Base-by-base conservation (phyloP, 768 basidiomycete genomes). In the Lactarius hengduanensis region DNA sequence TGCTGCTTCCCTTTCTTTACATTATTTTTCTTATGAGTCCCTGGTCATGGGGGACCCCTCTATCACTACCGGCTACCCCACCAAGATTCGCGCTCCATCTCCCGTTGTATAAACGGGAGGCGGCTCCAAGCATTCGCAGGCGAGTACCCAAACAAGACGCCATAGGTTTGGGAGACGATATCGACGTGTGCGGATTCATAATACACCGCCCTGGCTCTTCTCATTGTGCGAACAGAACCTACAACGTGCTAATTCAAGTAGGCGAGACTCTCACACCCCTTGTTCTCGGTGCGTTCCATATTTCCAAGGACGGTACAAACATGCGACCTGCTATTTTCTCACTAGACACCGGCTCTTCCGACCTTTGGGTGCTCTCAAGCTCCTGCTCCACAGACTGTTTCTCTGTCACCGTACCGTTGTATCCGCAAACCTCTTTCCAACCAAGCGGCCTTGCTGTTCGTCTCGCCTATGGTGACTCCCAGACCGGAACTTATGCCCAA, bases 311-410 rank as follows among this genome's bases (percentile, higher is more conserved):
- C 2, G 15, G 32, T 32, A n/a, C 30, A 11, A 40, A 30, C 43
- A 1, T 32, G 62, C 18, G 13, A 60, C 41, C 57, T 10, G n/a
- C 30, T 45, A 7, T 2, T 55, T 16, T 59, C 53, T 22, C 15
- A 34, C n/a, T 60, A 89, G 90, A 92, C 69, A 90, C 89, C 2
- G 90, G 90, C 54, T 92, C 90, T 2, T 86, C 90, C 5, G 90
- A 92, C 71, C 73, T 91, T 6, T 92, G 91, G 91, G 81, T 88
- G 11, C 75, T 87, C 32, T 88, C 88, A 0, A 81, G 85, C 59
- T 76, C 80, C 0, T 91, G 88, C 73, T 75, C 74, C 11, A 69
- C 71, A n/a, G 70, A 78, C 2, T 82, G 79, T 65, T 81, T 80
- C 59, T 65, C 76, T 3, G 72, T 71, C 34, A 74, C 71, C 2